Conservation (phyloP, 805 yeast genomes). For the Blastobotrys peoriensis region DNA sequence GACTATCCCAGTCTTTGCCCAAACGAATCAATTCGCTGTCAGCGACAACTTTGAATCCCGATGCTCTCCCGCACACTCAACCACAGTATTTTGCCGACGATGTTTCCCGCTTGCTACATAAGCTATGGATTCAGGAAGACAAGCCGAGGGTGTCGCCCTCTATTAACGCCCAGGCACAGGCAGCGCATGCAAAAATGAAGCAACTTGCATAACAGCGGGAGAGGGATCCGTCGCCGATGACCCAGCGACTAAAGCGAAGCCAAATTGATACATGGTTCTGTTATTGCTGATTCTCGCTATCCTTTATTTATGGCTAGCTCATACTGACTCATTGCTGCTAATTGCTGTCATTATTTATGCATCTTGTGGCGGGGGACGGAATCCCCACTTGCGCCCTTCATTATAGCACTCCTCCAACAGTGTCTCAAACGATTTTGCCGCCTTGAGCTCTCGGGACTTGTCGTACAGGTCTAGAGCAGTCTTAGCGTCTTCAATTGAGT, state of each 20-base stretch:
- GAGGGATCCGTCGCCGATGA: no score
- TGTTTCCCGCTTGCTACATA: constrained; percentile 14
- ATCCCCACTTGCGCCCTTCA: constrained; percentile 33
- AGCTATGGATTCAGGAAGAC: constrained; percentile 24
- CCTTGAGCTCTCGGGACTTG: constrained; percentile 58
- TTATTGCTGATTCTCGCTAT: neutral
- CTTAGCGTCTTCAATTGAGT: constrained; percentile 92
- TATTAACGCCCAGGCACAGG: constrained; percentile 1
- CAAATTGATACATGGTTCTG: neutral
- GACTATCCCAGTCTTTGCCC: constrained; percentile 14
- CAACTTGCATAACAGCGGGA: no score
- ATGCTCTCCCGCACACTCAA: neutral
- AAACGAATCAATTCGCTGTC: constrained; percentile 16
- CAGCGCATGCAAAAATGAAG: neutral
- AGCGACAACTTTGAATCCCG: constrained; percentile 15
- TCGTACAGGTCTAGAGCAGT: constrained; percentile 77
- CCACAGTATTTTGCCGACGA: constrained; percentile 6
- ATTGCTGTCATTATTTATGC: neutral
- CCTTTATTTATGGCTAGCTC: neutral
- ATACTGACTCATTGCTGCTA: neutral
- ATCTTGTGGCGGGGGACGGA: constrained; percentile 28
- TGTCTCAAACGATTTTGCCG: constrained; percentile 52
- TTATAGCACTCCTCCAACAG: constrained; percentile 60
- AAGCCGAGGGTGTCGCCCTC: neutral
- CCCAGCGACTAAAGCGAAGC: neutral